Conservation (phyloP, 2,329 filamentous ascomycete species). For the Xylariaceae sp. region DNA sequence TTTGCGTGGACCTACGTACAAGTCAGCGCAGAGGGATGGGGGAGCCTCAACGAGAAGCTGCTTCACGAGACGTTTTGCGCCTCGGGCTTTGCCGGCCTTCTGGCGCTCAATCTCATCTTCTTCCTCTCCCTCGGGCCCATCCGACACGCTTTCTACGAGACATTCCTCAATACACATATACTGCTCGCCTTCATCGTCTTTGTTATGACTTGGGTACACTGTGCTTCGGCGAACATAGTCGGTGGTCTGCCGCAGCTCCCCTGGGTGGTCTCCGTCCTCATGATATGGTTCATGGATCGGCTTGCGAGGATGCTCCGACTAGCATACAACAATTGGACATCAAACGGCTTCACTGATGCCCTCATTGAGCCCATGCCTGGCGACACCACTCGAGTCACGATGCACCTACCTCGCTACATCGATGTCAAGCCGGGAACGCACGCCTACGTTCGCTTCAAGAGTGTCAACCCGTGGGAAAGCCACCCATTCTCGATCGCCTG, state of each 20-base stretch:
- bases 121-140: conserved; percentile 69
- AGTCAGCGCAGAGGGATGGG: conserved; percentile 55
- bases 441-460: conserved; percentile 64
- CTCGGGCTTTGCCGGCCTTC: conserved; percentile 54
- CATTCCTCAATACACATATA: conserved; percentile 84
- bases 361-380: conserved; percentile 61
- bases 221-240: conserved; percentile 55
- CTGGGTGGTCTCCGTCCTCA: conserved; percentile 66
- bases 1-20: conserved; percentile 68
- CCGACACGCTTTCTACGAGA: conserved; percentile 94
- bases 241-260: conserved; percentile 63
- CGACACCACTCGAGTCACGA: conserved; percentile 61
- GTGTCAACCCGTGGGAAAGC: conserved; percentile 60
- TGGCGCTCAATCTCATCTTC: conserved; percentile 58
- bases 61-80: conserved; percentile 54
- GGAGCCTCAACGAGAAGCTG: conserved; percentile 47
- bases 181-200: conserved; percentile 62
- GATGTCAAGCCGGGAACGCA: conserved; percentile 64
- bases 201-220: conserved; percentile 70
- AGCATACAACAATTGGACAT: conserved; percentile 58
- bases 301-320: conserved; percentile 55
- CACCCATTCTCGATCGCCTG: conserved; percentile 77
- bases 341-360: conserved; percentile 53
- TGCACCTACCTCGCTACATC: conserved; percentile 60
- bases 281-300: conserved; percentile 72